Percentiles rank a stretch among this genome's conserved stretches.
Evolutionary conservation across 2,329 filamentous ascomycete species (phyloP).

Genomic region (Verticillium albo-atrum): DNA sequence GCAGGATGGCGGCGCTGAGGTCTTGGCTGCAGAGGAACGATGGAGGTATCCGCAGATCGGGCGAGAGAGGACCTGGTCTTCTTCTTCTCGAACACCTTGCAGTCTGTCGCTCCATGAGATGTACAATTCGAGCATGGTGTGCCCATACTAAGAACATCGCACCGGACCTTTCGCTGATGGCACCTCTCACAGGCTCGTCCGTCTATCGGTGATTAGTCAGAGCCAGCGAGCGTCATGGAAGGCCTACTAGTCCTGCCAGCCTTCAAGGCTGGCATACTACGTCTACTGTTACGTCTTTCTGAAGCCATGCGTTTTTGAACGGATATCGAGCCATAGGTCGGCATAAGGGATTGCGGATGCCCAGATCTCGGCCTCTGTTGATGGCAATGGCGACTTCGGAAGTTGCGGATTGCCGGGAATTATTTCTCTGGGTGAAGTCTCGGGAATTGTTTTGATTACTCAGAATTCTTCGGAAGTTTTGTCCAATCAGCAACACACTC

Average conservation of each 20-base stretch:
- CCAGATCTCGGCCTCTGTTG: background rate
- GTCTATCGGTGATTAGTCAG: slow-evolving; percentile 15
- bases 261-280: background rate
- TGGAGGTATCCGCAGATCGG: slow-evolving; percentile 13
- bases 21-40: slow-evolving; percentile 41
- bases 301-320: background rate
- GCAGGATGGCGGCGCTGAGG: slow-evolving; percentile 25
- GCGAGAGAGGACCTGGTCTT: slow-evolving; percentile 36
- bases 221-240: too few relatives aligned
- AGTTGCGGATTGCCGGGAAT: background rate
- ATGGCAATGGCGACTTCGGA: slow-evolving; percentile 1
- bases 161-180: slow-evolving; percentile 46
- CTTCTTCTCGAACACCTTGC: slow-evolving; percentile 45
- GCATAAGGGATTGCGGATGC: background rate
- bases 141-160: slow-evolving; percentile 41
- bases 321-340: background rate
- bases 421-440: background rate
- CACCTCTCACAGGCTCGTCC: slow-evolving; percentile 41
- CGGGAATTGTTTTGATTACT: too few relatives aligned
- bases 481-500: slow-evolving; percentile 2
- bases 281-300: background rate
- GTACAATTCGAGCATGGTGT: slow-evolving; percentile 44
- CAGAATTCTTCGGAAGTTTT: slow-evolving; percentile 2
- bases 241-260: slow-evolving; percentile 9
- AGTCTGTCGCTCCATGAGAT: slow-evolving; percentile 33